Percentiles rank a stretch among this genome's conserved stretches.
These are phyloP conservation scores for Pugionium dolabratum DNA, from an alignment of 345 rosid genomes.

Conservation along the genomic window DNA sequence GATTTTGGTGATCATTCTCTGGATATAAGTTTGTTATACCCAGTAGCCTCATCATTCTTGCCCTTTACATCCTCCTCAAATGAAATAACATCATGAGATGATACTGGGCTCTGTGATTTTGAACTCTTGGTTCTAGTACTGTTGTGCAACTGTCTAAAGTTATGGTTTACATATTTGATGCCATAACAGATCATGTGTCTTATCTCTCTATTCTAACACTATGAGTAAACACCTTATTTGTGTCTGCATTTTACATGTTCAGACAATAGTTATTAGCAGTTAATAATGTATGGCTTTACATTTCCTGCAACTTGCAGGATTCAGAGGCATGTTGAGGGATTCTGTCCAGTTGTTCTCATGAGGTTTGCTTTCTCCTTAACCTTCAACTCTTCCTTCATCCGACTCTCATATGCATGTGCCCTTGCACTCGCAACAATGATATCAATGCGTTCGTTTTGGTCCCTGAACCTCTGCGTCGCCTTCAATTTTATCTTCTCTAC, in stretches of 20 bases:
- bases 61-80: neutral
- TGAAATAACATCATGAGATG: neutral
- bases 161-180: slow-evolving; percentile 31
- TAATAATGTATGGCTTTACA: slow-evolving; percentile 19
- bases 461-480: slow-evolving; percentile 45
- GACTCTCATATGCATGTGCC: slow-evolving; percentile 55
- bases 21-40: neutral
- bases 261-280: neutral
- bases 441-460: slow-evolving; percentile 47
- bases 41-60: neutral
- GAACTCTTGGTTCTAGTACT: slow-evolving; percentile 23
- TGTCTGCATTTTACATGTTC: slow-evolving; percentile 18
- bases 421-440: slow-evolving; percentile 56
- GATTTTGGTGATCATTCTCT: no score
- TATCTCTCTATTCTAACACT: neutral
- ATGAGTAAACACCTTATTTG: slow-evolving; percentile 3
- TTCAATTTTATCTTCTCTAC: slow-evolving; percentile 46
- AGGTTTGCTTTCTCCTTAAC: slow-evolving; percentile 66
- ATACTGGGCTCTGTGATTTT: slow-evolving; percentile 19
- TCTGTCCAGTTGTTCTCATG: slow-evolving; percentile 55
- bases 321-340: slow-evolving; percentile 59
- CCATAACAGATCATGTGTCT: slow-evolving; percentile 7
- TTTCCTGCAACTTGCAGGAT: slow-evolving; percentile 36
- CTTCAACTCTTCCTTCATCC: slow-evolving; percentile 53
- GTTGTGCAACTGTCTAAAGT: slow-evolving; percentile 23